A percentile compares a stretch with the other conserved stretches of the same genome.
phyloP scores from a whole-genome alignment of 2,329 filamentous ascomycete genomes.

The Ceratocystis ficicola region DNA sequence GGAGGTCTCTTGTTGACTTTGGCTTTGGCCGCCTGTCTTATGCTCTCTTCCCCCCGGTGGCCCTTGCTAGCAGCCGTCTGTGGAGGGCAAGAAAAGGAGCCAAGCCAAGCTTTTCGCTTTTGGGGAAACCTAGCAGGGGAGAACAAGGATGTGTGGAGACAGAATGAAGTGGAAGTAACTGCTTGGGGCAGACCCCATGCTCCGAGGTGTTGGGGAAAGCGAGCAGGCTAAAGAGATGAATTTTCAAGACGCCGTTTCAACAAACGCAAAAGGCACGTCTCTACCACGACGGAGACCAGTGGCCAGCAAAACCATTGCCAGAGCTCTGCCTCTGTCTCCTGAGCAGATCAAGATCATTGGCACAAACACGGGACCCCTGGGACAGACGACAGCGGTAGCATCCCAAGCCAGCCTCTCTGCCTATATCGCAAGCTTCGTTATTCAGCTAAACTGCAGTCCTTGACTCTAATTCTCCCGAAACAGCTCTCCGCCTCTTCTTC shows the following conservation, averaged over 20 bases:
- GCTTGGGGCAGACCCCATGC: no score
- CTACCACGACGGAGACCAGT: neutral
- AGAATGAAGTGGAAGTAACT: no score
- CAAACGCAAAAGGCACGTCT: neutral
- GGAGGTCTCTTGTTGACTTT: neutral
- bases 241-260: neutral
- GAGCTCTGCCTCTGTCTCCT: neutral
- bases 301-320: neutral
- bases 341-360: no score
- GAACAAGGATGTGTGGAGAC: neutral
- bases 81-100: conserved; percentile 1
- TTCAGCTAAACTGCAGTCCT: neutral
- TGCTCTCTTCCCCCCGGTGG: neutral
- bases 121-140: neutral
- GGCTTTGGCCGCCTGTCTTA: neutral
- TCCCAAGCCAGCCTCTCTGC: neutral
- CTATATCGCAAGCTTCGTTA: neutral
- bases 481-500: neutral
- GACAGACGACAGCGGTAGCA: no score
- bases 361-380: no score
- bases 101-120: conserved; percentile 3
- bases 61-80: no score
- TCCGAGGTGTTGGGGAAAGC: neutral
- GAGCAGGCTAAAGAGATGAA: neutral
- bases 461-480: neutral